Conservation (phyloP, 2,329 filamentous ascomycete species). For the Claviceps capensis region DNA sequence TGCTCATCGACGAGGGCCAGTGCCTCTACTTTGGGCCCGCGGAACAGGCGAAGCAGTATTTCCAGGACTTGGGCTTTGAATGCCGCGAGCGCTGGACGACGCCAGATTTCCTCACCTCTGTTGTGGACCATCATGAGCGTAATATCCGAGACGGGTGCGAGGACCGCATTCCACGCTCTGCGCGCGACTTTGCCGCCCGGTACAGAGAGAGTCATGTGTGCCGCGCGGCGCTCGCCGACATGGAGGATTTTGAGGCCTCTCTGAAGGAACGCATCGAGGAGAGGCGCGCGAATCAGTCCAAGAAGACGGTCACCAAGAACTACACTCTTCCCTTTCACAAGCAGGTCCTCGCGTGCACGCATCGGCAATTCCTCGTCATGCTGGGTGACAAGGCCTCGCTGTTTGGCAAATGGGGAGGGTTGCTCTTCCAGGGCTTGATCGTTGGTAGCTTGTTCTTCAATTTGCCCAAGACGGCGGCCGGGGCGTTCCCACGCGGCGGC, state of each 20-base stretch:
- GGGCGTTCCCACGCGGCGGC: conserved; percentile 45
- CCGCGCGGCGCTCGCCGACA: conserved; percentile 44
- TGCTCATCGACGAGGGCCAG: conserved; percentile 59
- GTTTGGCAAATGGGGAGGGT: conserved; percentile 68
- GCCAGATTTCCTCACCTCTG: conserved; percentile 63
- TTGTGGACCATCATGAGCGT: conserved; percentile 61
- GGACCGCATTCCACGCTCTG: conserved; percentile 51
- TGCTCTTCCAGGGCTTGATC: conserved; percentile 60
- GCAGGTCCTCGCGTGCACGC: conserved; percentile 57
- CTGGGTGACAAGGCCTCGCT: conserved; percentile 62
- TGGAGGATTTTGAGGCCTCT: conserved; percentile 51
- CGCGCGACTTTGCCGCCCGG: conserved; percentile 50
- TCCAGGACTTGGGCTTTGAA: conserved; percentile 56
- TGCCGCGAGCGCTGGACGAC: conserved; percentile 60
- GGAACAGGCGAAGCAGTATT: conserved; percentile 52
- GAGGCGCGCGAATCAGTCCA: conserved; percentile 47
- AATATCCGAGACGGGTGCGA: conserved; percentile 53
- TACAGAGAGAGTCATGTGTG: conserved; percentile 52
- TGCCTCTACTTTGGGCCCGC: conserved; percentile 59
- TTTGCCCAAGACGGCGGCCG: conserved; percentile 41
- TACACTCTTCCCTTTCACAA: conserved; percentile 65
- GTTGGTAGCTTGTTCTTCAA: conserved; percentile 71
- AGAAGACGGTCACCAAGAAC: conserved; percentile 50
- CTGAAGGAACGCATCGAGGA: conserved; percentile 32
- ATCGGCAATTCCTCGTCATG: conserved; percentile 68